Percentiles rank a stretch among this genome's conserved stretches.
phyloP scores from a whole-genome alignment of 352 stramenopile genomes.

The Phytophthora syringae region DNA sequence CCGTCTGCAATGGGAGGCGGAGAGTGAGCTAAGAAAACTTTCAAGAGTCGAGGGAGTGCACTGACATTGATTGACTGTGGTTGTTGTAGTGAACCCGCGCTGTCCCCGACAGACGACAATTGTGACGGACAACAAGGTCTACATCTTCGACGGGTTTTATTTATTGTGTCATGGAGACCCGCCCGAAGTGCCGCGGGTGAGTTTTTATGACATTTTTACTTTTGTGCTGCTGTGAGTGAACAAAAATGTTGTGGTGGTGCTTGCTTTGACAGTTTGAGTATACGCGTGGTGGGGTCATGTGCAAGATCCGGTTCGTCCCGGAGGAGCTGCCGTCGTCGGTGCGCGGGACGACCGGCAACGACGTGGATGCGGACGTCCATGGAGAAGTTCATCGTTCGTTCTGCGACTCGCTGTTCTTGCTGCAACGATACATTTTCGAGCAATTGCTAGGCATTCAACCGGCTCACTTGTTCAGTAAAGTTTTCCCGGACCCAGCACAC shows the following conservation, averaged over 20 bases:
- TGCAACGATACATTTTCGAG: slow-evolving; percentile 82
- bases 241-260: not conserved
- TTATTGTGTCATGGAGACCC: slow-evolving; percentile 74
- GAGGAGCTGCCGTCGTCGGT: slow-evolving; percentile 68
- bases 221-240: not conserved
- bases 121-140: slow-evolving; percentile 61
- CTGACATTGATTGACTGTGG: not conserved
- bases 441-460: slow-evolving; percentile 79
- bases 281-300: slow-evolving; percentile 78
- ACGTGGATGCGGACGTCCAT: slow-evolving; percentile 33
- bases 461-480: slow-evolving; percentile 68
- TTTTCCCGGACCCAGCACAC: slow-evolving; percentile 59
- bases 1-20: slow-evolving; percentile 80
- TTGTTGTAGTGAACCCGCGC: slow-evolving; percentile 73
- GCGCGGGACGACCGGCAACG: slow-evolving; percentile 29
- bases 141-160: slow-evolving; percentile 89
- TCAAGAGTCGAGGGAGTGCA: not conserved
- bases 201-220: too few relatives aligned
- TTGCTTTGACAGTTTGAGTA: slow-evolving; percentile 76
- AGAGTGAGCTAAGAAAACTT: slow-evolving; percentile 52
- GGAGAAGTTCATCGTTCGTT: slow-evolving; percentile 38
- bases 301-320: slow-evolving; percentile 70
- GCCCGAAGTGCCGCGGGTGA: slow-evolving; percentile 63
- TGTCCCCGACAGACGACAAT: slow-evolving; percentile 77
- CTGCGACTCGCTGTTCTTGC: slow-evolving; percentile 63